Evolutionary conservation across 2,329 filamentous ascomycete genomes (phyloP), one percentile per base, ranked within the genome.

Genomic region (Botrytis tulipae): DNA sequence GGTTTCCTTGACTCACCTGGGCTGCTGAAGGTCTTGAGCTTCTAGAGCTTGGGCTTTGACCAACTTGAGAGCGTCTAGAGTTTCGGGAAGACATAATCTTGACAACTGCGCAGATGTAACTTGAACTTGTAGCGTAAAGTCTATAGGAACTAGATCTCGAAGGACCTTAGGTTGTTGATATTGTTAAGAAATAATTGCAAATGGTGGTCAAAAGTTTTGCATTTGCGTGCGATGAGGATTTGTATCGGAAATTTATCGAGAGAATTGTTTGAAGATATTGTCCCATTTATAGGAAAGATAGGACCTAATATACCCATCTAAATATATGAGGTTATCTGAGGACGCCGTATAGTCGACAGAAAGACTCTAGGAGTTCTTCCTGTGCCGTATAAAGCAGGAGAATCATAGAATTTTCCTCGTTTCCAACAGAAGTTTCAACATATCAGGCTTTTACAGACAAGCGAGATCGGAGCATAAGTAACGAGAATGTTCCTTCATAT

Each of bases 1-100:
- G 76, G 70, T 51, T 59, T 62, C 77, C 78, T 73, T 76, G 69
- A 79, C 78, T 79, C 77, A 80, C 78, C 77, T 80, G 78, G 75
- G 75, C 76, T 75, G 74, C 60, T 51, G 76, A 65, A n/a, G 70
- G 73, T 63, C 74, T 74, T 60, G 77, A 78, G 42, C 74, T 74
- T 69, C 77, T 75, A 42, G 66, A 67, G 22, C 59, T 61, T 61
- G 59, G 40, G 22, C 35, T 40, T 35, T 37, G 35, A 57, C 71
- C 65, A 51, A 72, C 67, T 70, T 78, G 76, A 29, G 76, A 63
- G 25, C 76, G 76, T 72, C 70, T 76, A 9, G 73, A 73, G 48
- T 71, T 73, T 67, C 76, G 70, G 25, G 75, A 76, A 69, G 77
- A 78, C 78, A 78, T 78, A 12, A 14, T 48, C 32, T 6, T 44